Base-by-base conservation (phyloP, 805 yeast genomes). In the Zygotorulaspora danielsina region DNA sequence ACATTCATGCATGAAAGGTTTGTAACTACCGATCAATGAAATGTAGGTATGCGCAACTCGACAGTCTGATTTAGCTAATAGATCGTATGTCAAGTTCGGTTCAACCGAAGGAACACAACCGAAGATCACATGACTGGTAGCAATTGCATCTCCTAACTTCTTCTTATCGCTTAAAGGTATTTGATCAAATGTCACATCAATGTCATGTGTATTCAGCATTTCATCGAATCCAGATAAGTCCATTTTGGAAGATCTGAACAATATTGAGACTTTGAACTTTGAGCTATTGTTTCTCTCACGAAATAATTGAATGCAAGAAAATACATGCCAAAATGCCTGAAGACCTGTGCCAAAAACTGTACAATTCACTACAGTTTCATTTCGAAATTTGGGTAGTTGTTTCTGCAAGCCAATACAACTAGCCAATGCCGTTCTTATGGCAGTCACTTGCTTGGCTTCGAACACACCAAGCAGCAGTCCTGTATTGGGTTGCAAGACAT, bases 1-100 rank as follows among this genome's bases (percentile, higher is more conserved):
- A 37, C 78, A 70, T 57, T 80, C 87, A 27, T 66, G 66, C 86
- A 80, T 79, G 44, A 73, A 71, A 10, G 84, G 84, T 54, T 78
- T 77, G 55, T 79, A 80, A 13, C 82, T 75, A 1, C 87, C 87
- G 50, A 80, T 79, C 21, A 79, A 61, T 11, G 79, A 73, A 32
- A 80, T 70, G 55, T 70, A 80, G 17, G 55, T 50, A 21, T 41
- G 48, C 7, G 35, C 15, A 21, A 66, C 58, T 19, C 50, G 52
- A 4, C 39, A 31, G n/a, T 41, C 36, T 42, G 51, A 24, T 16
- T 44, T 32, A 12, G 43, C 19, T 47, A 75, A 35, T 26, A 57
- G 55, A 39, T 55, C 42, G 9, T 55, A 53, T 24, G 53, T 53
- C 38, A 80, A 70, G 1, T 67, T 55, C 4, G 83, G 76, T 8